Conservation (phyloP, 1,284 basidiomycete genomes). For the Sphaerobolus stellatus region DNA sequence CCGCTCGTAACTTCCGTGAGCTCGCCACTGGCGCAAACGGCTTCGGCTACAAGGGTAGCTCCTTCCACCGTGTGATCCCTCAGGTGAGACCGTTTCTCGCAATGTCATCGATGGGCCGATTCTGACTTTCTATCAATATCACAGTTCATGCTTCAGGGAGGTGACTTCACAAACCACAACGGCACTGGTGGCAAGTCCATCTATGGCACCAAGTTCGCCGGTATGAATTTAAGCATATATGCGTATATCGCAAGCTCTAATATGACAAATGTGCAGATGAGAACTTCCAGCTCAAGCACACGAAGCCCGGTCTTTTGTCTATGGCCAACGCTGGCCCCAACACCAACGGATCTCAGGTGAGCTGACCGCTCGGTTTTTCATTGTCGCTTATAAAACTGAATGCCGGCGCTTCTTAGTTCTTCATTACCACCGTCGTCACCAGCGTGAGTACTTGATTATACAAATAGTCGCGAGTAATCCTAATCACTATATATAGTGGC, state of each 20-base stretch:
- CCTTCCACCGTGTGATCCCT: constrained; percentile 83
- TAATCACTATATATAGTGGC: constrained; percentile 43
- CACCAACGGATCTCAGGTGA: constrained; percentile 61
- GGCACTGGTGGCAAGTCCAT: constrained; percentile 94
- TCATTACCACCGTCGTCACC: constrained; percentile 71
- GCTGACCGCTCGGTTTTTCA: too few species aligned
- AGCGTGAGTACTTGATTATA: not conserved
- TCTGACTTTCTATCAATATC: not conserved
- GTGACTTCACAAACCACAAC: constrained; percentile 69
- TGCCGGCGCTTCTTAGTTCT: constrained; percentile 46
- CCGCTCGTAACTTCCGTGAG: constrained; percentile 88
- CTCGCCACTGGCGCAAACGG: constrained; percentile 78
- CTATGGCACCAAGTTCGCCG: constrained; percentile 83
- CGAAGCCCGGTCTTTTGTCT: constrained; percentile 79
- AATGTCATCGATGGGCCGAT: constrained; percentile 28
- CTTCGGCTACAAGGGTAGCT: constrained; percentile 61
- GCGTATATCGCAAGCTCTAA: not conserved
- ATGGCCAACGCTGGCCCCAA: constrained; percentile 86
- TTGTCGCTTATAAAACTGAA: too few species aligned
- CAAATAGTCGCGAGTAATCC: not conserved
- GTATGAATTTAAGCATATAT: constrained; percentile 35
- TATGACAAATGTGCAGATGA: constrained; percentile 57
- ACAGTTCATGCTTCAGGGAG: constrained; percentile 63
- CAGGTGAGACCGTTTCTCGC: constrained; percentile 22
- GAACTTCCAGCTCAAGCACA: constrained; percentile 81